Evolutionary conservation across 768 basidiomycete genomes (phyloP).

Genomic region (Rhodotorula toruloides): DNA sequence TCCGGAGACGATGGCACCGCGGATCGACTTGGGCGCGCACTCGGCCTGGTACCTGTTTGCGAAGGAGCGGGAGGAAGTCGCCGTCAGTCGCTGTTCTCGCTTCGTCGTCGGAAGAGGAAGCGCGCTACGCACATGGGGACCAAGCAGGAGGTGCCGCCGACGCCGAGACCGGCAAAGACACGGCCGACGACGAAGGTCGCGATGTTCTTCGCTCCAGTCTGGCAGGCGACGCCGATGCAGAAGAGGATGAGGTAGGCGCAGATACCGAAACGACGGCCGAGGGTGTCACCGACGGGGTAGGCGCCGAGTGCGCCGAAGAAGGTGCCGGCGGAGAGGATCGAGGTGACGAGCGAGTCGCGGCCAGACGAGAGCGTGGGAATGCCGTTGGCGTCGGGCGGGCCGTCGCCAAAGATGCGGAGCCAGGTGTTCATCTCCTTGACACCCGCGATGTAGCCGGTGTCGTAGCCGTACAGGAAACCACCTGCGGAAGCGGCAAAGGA

Average conservation of each 20-base stretch:
- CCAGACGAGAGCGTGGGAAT: no score
- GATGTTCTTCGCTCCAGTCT: slow-evolving; percentile 56
- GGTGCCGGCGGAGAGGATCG: slow-evolving; percentile 78
- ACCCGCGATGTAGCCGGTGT: no score
- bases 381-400: no score
- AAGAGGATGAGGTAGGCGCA: slow-evolving; percentile 43
- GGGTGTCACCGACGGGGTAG: neutral
- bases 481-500: no score
- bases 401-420: no score
- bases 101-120: neutral
- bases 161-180: slow-evolving; percentile 65
- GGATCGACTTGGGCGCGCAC: slow-evolving; percentile 66
- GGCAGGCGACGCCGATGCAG: slow-evolving; percentile 57
- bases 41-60: slow-evolving; percentile 57
- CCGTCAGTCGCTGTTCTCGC: no score
- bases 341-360: no score
- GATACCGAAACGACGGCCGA: slow-evolving; percentile 49
- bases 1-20: slow-evolving; percentile 42
- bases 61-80: slow-evolving; percentile 39
- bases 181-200: slow-evolving; percentile 65
- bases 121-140: slow-evolving; percentile 46
- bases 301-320: slow-evolving; percentile 61
- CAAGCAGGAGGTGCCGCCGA: slow-evolving; percentile 50
- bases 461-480: no score
- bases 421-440: no score